Conservation (phyloP, 2,329 filamentous ascomycete genomes). For the Cyphellophora europaea region DNA sequence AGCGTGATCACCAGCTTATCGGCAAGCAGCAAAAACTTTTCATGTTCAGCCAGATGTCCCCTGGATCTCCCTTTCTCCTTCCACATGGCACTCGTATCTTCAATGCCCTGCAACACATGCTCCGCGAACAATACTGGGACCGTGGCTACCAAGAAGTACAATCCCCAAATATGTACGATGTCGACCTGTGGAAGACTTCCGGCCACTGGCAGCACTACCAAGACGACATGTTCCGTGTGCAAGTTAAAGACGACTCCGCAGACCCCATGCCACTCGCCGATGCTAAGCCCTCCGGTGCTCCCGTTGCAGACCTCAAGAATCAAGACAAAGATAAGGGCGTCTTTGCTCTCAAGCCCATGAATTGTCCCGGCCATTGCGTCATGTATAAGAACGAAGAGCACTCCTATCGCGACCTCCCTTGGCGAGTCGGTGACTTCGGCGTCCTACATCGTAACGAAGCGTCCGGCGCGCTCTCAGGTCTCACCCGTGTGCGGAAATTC, state of each 20-base stretch:
- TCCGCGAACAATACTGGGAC: conserved; percentile 82
- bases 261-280: conserved; percentile 17
- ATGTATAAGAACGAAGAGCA: conserved; percentile 71
- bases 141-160: conserved; percentile 92
- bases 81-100: conserved; percentile 90
- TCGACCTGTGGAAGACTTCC: conserved; percentile 84
- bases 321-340: conserved; percentile 60
- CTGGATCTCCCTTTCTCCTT: conserved; percentile 84
- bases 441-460: conserved; percentile 92
- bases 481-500: conserved; percentile 89
- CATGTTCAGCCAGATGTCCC: conserved; percentile 92
- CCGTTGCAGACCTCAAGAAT: conserved; percentile 24
- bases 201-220: conserved; percentile 92
- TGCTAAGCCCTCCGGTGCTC: conserved; percentile 14
- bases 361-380: conserved; percentile 89
- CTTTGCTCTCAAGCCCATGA: conserved; percentile 92
- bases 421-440: conserved; percentile 91
- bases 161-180: conserved; percentile 94
- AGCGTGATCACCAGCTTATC: conserved; percentile 89
- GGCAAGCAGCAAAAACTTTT: conserved; percentile 94
- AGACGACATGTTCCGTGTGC: conserved; percentile 91
- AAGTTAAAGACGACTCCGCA: conserved; percentile 28
- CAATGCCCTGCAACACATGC: conserved; percentile 73
- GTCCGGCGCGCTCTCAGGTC: conserved; percentile 78
- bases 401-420: conserved; percentile 82